Evolutionary conservation across 176 grass and related monocot genomes (phyloP).

Genomic region (Stipa capillata): DNA sequence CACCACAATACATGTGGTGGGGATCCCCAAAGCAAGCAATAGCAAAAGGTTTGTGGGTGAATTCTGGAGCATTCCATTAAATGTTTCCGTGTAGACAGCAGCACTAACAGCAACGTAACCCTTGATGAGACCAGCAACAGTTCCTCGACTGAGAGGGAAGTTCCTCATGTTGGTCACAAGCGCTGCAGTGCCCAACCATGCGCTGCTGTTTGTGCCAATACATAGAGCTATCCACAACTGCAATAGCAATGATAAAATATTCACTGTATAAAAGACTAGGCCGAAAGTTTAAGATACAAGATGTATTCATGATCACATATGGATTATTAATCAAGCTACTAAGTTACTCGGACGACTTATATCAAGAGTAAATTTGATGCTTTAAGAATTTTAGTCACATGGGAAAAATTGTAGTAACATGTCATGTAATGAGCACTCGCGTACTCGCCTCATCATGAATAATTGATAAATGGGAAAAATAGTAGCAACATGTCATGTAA

Average conservation of each 20-base stretch:
- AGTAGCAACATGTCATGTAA: neutral
- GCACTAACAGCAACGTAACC: slow-evolving; percentile 88
- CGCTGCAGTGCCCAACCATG: slow-evolving; percentile 79
- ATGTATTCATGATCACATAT: neutral
- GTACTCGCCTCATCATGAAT: neutral
- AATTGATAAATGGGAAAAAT: neutral
- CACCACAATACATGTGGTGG: slow-evolving; percentile 48
- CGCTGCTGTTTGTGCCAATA: slow-evolving; percentile 88
- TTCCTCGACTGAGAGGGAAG: slow-evolving; percentile 84
- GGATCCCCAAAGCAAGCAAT: slow-evolving; percentile 72
- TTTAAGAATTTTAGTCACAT: neutral
- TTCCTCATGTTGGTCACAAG: slow-evolving; percentile 98
- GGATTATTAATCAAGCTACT: neutral
- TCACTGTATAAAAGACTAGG: neutral
- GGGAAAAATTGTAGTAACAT: neutral
- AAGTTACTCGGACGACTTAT: neutral
- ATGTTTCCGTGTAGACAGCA: slow-evolving; percentile 78
- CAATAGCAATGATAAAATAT: slow-evolving; percentile 10
- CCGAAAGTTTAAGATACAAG: neutral
- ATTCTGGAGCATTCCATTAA: slow-evolving; percentile 66
- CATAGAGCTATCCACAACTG: slow-evolving; percentile 91
- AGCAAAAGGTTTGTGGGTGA: slow-evolving; percentile 66
- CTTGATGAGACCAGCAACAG: slow-evolving; percentile 87
- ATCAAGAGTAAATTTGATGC: neutral
- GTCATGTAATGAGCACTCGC: neutral